Evolutionary conservation across 768 basidiomycete species (phyloP), one percentile per base, ranked within the genome.

Genomic region (Mrakia blollopis): DNA sequence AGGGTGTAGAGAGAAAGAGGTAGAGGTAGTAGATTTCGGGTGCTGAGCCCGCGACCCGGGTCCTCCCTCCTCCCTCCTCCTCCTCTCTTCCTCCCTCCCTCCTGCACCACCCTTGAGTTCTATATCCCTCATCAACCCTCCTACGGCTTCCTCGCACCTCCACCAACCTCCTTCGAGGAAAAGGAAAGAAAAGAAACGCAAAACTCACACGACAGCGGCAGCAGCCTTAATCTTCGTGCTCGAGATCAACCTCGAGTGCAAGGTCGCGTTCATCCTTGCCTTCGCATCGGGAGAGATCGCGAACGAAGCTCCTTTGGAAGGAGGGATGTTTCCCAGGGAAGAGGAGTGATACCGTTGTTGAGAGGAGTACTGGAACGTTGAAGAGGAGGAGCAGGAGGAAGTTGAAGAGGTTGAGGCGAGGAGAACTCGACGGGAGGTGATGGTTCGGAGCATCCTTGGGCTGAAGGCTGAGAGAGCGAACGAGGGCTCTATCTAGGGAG

Each of bases 221-320:
- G 67, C 72, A 21, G 61, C 13, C 16, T 65, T 73, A 1, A 67
- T 8, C 47, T 52, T 47, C 21, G 67, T 30, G 0, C 65, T 39
- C 30, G 63, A 69, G 50, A 75, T 62, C 39, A 73, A 37, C 39
- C 77, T 57, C 44, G 73, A 61, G 65, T 78, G 77, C 30, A 63
- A n/a, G 28, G 39, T 47, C 57, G 54, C 47, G 23, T 37, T 35
- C 57, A 78, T 63, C 32, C 77, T 74, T 8, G 44, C 37, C 62
- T 78, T 78, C 6, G 73, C 77, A 44, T 78, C 77, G 6, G 77
- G 77, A 39, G 73, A 70, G 72, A 78, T 78, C 47, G 76, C 76
- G 54, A 65, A 77, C 3, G 72, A 54, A 41, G 76, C 71, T 16
- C 75, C 75, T 57, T 77, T 77, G 21, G 76, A 77, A 25, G 76